phyloP scores from a whole-genome alignment of 441 rosid genomes.

The Corymbia citriodora region DNA sequence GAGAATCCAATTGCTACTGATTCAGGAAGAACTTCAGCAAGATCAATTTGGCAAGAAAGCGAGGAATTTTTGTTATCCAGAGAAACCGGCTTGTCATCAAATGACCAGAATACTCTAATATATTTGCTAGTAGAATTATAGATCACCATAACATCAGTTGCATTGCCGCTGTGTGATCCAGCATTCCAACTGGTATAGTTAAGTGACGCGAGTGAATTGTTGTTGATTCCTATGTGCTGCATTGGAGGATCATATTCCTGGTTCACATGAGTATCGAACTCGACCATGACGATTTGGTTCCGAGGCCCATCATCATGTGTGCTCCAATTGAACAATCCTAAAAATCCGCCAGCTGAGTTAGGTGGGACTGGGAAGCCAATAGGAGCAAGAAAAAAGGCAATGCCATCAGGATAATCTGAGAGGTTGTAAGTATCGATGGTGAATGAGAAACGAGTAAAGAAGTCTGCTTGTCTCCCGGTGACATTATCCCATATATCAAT shows the following conservation, averaged over 20 bases:
- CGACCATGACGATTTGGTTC: not conserved
- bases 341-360: not conserved
- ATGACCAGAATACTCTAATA: not conserved
- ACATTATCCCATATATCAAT: not conserved
- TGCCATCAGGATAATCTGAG: not conserved
- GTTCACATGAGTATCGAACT: not conserved
- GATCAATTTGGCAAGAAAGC: not conserved
- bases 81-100: not conserved
- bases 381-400: not conserved
- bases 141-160: not conserved
- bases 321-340: not conserved
- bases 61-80: not conserved
- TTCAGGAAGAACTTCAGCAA: not conserved
- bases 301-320: rapidly evolving
- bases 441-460: not conserved
- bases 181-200: not conserved
- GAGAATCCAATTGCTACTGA: not conserved
- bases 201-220: rapidly evolving
- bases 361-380: not conserved
- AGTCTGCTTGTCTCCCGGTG: not conserved
- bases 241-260: rapidly evolving
- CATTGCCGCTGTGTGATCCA: not conserved
- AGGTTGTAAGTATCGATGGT: not conserved
- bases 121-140: not conserved
- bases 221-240: not conserved